A percentile compares a stretch with the other conserved stretches of the same genome.
phyloP scores from a whole-genome alignment of 1,284 basidiomycete genomes.

The Microbotryomycetes sp. region DNA sequence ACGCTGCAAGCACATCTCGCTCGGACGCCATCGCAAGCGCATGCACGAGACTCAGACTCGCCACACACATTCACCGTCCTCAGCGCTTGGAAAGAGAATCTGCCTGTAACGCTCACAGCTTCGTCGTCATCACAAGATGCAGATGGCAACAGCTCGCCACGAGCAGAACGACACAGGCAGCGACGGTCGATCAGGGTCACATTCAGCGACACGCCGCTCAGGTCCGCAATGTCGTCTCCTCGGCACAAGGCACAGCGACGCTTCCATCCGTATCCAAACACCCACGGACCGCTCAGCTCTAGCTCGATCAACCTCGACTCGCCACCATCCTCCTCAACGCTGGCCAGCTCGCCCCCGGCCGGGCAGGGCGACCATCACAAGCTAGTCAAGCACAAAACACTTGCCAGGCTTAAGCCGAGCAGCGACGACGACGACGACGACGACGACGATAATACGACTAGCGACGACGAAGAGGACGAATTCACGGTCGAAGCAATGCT shows the following conservation, averaged over 20 bases:
- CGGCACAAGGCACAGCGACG: too few relatives aligned
- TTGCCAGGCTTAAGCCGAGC: too few relatives aligned
- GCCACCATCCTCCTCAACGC: neutral
- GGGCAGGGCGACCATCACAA: too few relatives aligned
- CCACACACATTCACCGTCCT: neutral
- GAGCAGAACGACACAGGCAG: neutral
- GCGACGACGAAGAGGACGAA: slow-evolving; percentile 23
- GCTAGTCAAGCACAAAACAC: too few relatives aligned
- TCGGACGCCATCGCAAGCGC: neutral
- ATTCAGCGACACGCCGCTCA: neutral
- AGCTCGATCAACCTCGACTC: neutral
- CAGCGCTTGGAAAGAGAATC: neutral
- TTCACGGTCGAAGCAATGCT: slow-evolving; percentile 7
- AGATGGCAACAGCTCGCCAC: too few relatives aligned
- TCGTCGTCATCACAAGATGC: neutral
- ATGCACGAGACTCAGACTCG: neutral
- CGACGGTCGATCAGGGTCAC: too few relatives aligned
- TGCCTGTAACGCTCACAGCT: too few relatives aligned
- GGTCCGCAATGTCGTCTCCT: too few relatives aligned
- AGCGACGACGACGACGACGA: too few relatives aligned
- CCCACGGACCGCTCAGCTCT: neutral
- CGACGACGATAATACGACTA: slow-evolving; percentile 5
- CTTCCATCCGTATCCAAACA: too few relatives aligned
- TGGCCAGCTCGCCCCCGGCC: too few relatives aligned
- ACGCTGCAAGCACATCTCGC: neutral